These are phyloP conservation scores for Piloderma croceum DNA, from an alignment of 768 basidiomycete species.

Conservation along the genomic window DNA sequence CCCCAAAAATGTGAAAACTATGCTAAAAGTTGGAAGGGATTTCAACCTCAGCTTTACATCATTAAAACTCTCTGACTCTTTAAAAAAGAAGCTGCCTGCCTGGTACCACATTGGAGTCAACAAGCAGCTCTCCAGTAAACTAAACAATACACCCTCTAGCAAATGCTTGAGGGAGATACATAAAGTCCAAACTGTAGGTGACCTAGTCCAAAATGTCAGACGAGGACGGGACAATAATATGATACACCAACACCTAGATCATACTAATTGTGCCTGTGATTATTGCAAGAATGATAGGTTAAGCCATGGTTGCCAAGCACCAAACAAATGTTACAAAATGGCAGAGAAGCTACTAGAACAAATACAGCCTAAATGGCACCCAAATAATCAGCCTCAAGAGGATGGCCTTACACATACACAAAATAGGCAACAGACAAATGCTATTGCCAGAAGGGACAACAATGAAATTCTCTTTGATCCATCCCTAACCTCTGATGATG, in stretches of 20 bases:
- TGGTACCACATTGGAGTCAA: slow-evolving; percentile 4
- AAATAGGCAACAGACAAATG: not conserved
- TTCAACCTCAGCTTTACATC: not conserved
- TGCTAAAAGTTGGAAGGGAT: slow-evolving; percentile 3
- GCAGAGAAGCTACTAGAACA: slow-evolving; percentile 4
- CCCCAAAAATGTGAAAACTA: not conserved
- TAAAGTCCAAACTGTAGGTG: not conserved
- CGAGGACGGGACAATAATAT: not conserved
- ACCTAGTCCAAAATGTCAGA: not conserved
- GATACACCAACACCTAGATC: not conserved
- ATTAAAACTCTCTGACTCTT: not conserved
- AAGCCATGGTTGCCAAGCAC: slow-evolving; percentile 3
- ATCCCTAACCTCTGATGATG: slow-evolving; percentile 2
- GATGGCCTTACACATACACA: not conserved
- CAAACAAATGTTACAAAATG: slow-evolving; percentile 6
- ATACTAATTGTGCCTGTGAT: slow-evolving; percentile 7
- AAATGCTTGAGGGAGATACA: slow-evolving; percentile 2
- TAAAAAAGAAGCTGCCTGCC: not conserved
- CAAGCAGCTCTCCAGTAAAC: not conserved
- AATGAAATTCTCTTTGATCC: not conserved
- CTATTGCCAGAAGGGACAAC: not conserved
- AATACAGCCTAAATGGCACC: slow-evolving; percentile 12
- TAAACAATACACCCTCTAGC: not conserved
- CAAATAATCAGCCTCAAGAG: not conserved
- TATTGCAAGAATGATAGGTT: slow-evolving; percentile 1